Base-by-base conservation (phyloP, 1,139 yeast species). In the Spencermartinsiella ligniputridi region DNA sequence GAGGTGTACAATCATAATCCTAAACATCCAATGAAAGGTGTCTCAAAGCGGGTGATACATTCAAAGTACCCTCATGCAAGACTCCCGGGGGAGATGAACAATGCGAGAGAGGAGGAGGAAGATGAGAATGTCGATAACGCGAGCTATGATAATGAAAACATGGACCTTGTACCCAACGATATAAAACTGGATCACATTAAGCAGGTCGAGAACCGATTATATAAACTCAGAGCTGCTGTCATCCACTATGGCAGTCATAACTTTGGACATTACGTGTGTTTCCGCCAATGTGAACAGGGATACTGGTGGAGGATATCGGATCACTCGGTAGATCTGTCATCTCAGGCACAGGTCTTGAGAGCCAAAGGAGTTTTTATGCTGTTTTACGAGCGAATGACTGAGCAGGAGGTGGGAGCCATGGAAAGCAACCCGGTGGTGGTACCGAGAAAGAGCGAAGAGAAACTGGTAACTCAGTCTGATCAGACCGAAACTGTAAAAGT, bases 221-320 rank as follows among this genome's bases (percentile, higher is more conserved):
- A 90, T 61, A 73, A 79, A 39, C 72, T 90, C 48, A 85, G 84
- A 57, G 88, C 96, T 1, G 94, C 86, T 1, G 85, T 90, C 40
- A 81, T 90, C 1, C 97, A 90, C 63, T 89, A 82, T 61, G 97
- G 97, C 40, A 85, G 96, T 2, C 97, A 90, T 58, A 88, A 90
- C 60, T 90, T 88, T 62, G 97, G 97, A 16, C 97, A 90, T 63
- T 90, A 90, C 62, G 87, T 90, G 48, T 87, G 95, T 41, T 90
- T 77, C 67, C 78, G 97, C 57, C 82, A 79, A 56, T 60, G 60
- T 44, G 75, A 72, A 47, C 75, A 94, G 56, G 95, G 94, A 1
- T 74, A 80, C 11, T 90, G 97, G 97, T 89, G 96, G 96, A 77
- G 96, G 62, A 81, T 89, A 19, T 83, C 95, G 57, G 97, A 90